Conservation (phyloP, 1,284 basidiomycete genomes). For the Cutaneotrichosporon sp. region DNA sequence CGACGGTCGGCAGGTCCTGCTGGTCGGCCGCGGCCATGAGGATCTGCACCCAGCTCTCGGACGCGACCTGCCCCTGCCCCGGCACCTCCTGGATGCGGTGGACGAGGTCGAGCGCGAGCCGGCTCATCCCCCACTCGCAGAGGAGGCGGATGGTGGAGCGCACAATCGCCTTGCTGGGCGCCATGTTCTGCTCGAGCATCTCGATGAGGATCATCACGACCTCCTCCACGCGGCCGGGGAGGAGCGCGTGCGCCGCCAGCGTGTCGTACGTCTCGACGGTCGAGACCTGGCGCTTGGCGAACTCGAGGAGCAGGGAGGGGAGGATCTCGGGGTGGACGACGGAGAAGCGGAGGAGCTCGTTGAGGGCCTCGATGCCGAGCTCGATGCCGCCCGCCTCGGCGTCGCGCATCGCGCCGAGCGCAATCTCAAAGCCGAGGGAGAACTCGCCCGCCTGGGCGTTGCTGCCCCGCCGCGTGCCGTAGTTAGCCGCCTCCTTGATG, state of each 20-base stretch:
- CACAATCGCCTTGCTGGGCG: conserved; percentile 18
- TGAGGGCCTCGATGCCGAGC: conserved; percentile 34
- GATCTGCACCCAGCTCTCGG: conserved; percentile 38
- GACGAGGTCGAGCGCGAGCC: conserved; percentile 40
- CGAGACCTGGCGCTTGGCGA: conserved; percentile 5
- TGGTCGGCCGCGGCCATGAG: conserved; percentile 38
- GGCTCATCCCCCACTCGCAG: conserved; percentile 39
- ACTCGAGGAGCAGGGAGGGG: conserved; percentile 33
- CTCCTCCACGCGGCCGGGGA: conserved; percentile 30
- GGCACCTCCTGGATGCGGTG: conserved; percentile 27
- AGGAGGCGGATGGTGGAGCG: conserved; percentile 29
- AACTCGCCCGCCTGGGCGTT: conserved; percentile 22
- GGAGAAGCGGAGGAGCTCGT: conserved; percentile 35
- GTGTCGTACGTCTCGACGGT: conserved; percentile 25
- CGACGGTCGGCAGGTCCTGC: conserved; percentile 61
- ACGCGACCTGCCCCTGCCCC: conserved; percentile 11
- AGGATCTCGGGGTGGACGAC: conserved; percentile 35
- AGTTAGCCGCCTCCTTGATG: conserved; percentile 37
- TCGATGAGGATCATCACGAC: conserved; percentile 34
- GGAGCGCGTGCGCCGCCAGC: conserved; percentile 26
- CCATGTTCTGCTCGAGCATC: conserved; percentile 34
- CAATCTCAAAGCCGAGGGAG: conserved; percentile 39
- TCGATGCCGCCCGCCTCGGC: conserved; percentile 39
- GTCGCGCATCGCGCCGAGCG: conserved; percentile 39
- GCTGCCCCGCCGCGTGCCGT: conserved; percentile 18